These are phyloP conservation scores for Alternaria brassicicola DNA, from an alignment of 2,329 filamentous ascomycete genomes.

Conservation along the genomic window DNA sequence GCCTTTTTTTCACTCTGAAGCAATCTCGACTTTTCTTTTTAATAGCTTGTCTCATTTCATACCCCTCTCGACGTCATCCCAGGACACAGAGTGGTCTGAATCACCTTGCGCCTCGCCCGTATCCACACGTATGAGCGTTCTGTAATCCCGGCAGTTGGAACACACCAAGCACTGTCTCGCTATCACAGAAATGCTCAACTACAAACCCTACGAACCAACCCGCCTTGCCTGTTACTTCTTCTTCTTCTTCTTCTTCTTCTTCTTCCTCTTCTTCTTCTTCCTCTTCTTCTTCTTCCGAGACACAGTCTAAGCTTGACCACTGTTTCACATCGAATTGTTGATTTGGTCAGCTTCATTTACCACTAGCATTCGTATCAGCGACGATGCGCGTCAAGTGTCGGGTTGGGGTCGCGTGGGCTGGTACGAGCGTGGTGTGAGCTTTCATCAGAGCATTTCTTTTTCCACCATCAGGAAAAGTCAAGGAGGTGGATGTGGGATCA, in stretches of 20 bases:
- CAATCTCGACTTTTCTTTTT: background rate
- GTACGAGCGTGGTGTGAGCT: background rate
- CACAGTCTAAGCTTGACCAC: background rate
- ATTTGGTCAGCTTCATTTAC: background rate
- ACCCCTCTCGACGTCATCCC: background rate
- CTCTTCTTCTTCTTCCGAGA: background rate
- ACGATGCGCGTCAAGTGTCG: background rate
- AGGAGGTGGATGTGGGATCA: background rate
- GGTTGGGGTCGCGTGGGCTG: background rate
- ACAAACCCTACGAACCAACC: background rate
- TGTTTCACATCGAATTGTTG: background rate
- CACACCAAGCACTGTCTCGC: slow-evolving; percentile 1
- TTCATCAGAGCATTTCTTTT: background rate
- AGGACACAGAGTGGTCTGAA: background rate
- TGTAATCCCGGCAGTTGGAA: background rate
- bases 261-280: background rate
- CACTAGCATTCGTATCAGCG: background rate
- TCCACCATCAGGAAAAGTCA: background rate
- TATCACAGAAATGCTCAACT: slow-evolving; percentile 3
- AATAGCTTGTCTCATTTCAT: background rate
- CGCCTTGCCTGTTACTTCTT: background rate
- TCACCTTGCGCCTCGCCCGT: background rate
- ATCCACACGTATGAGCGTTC: background rate
- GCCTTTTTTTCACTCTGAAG: background rate
- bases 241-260: background rate